Base-by-base conservation (phyloP, 495 filamentous ascomycete species). In the Aspergillus olivimuriae region DNA sequence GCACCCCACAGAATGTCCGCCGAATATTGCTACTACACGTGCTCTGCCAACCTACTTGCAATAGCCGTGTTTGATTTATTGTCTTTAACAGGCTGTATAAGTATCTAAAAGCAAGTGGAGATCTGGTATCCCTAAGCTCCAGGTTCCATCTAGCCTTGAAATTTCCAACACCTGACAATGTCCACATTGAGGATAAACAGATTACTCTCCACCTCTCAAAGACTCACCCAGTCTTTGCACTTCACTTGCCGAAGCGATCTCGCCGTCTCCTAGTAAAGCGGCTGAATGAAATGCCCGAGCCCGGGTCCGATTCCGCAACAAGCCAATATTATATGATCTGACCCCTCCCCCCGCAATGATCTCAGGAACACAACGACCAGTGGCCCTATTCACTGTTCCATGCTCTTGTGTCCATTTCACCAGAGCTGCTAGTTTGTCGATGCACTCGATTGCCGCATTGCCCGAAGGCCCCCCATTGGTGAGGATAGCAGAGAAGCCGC, bases 401-500 rank as follows among this genome's bases (percentile, higher is more conserved):
- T 21, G 35, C 14, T 21, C 12, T 21, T 15, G 4, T 17, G 17
- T 18, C 20, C 32, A 14, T 10, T 21, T 19, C 19, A 24, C 32
- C 1, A 36, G 7, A 22, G 26, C 32, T 9, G 40, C 41, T 9
- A 61, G 41, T 34, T 41, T 18, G 4, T 54, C 43, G 16, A 53
- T 17, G 17, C 52, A 55, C 4, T 61, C 52, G 2, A 43, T 34
- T 12, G 54, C 54, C 4, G 45, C 46, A 2, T 36, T 41, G 1
- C 54, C 53, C 1, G 55, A 50, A 15, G 52, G 50, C 1, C 74
- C 72, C 15, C 74, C 75, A 36, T 61, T 70, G 2, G 72, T 77
- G 10, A 78, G 52, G 22, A 78, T 58, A 2, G 65, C 56, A 8
- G 37, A 24, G 54, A 77, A 78, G 0, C 74, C 74, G 39, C 66